These are phyloP conservation scores for Tylopilus intermedius DNA, from an alignment of 768 basidiomycete species.

Conservation along the genomic window DNA sequence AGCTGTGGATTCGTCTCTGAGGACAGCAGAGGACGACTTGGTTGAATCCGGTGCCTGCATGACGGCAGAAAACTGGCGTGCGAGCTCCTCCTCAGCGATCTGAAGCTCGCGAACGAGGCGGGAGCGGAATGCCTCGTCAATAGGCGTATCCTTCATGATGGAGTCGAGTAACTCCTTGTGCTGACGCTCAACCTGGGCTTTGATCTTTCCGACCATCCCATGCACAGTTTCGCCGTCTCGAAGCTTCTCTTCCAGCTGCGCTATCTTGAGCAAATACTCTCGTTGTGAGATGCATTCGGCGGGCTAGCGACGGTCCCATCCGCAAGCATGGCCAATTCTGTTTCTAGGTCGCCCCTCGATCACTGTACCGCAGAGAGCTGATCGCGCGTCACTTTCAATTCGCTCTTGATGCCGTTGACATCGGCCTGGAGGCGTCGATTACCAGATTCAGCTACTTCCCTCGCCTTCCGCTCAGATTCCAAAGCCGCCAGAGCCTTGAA, in stretches of 20 bases:
- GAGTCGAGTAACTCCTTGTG: slow-evolving; percentile 70
- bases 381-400: slow-evolving; percentile 52
- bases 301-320: slow-evolving; percentile 51
- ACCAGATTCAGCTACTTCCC: slow-evolving; percentile 62
- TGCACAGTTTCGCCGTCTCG: slow-evolving; percentile 52
- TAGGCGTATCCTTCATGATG: slow-evolving; percentile 50
- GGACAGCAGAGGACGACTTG: slow-evolving; percentile 56
- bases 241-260: slow-evolving; percentile 57
- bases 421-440: slow-evolving; percentile 58
- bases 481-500: slow-evolving; percentile 51
- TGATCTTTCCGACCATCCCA: slow-evolving; percentile 49
- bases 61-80: slow-evolving; percentile 20
- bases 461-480: slow-evolving; percentile 62
- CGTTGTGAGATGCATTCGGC: slow-evolving; percentile 58
- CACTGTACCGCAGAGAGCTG: slow-evolving; percentile 50
- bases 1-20: slow-evolving; percentile 20
- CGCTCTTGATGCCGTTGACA: slow-evolving; percentile 49
- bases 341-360: slow-evolving; percentile 62
- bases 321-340: slow-evolving; percentile 61
- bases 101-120: slow-evolving; percentile 61
- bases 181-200: slow-evolving; percentile 59
- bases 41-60: slow-evolving; percentile 32
- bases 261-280: slow-evolving; percentile 59
- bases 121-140: slow-evolving; percentile 58
- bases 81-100: slow-evolving; percentile 44